Evolutionary conservation across 148 eudicot genomes (phyloP).

Genomic region (Pouteria glomerata): DNA sequence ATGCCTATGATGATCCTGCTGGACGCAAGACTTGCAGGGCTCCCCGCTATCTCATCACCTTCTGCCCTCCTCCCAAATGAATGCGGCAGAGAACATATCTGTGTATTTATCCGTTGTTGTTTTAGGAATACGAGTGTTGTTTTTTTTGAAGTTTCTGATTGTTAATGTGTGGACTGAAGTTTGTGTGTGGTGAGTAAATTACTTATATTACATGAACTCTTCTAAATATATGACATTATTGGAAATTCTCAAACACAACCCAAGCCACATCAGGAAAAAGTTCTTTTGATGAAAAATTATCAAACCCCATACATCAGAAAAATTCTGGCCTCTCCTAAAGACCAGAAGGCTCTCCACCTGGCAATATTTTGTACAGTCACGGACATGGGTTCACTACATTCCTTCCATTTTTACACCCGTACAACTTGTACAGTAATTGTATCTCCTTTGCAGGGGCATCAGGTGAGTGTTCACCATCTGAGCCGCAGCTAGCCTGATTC

Average conservation of each 20-base stretch:
- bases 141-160: too few relatives aligned
- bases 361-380: constrained; percentile 48
- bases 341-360: constrained; percentile 38
- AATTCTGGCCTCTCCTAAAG: constrained; percentile 41
- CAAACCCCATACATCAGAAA: constrained; percentile 31
- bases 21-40: constrained; percentile 63
- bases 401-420: constrained; percentile 21
- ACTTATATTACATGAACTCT: too few relatives aligned
- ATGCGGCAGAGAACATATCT: too few relatives aligned
- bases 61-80: constrained; percentile 26
- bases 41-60: constrained; percentile 52
- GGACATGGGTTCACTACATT: constrained; percentile 2
- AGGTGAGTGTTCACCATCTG: constrained; percentile 27
- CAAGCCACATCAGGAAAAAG: constrained; percentile 11
- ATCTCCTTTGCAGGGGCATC: constrained; percentile 28
- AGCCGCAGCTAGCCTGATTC: constrained; percentile 30
- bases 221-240: constrained; percentile 6
- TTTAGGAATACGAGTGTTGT: too few relatives aligned
- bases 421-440: constrained; percentile 19
- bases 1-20: constrained; percentile 45
- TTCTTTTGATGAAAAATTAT: constrained; percentile 23
- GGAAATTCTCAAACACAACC: neutral
- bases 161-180: too few relatives aligned
- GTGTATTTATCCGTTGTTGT: too few relatives aligned
- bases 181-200: too few relatives aligned